Evolutionary conservation across 768 basidiomycete genomes (phyloP).

Genomic region (Boletales sp.): DNA sequence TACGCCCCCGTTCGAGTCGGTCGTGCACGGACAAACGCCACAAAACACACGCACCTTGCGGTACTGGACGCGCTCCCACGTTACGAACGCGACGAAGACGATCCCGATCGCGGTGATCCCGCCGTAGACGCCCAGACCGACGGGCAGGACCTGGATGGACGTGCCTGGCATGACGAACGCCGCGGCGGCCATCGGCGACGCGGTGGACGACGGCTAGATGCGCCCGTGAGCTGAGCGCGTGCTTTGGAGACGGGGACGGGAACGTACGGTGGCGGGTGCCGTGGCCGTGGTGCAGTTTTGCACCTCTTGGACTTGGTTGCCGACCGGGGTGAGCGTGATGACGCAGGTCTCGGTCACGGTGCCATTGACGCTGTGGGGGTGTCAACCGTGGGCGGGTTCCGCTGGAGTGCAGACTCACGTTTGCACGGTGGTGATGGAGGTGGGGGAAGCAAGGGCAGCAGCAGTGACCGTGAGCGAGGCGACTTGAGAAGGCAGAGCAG

Average conservation of each 20-base stretch:
- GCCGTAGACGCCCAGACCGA: constrained; percentile 80
- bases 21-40: too few species aligned
- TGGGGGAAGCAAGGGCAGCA: constrained; percentile 25
- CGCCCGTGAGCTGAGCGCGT: constrained; percentile 1
- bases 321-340: constrained; percentile 52
- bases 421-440: constrained; percentile 36
- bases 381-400: not conserved
- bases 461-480: constrained; percentile 17
- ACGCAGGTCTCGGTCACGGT: constrained; percentile 56
- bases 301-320: constrained; percentile 51
- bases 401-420: constrained; percentile 33
- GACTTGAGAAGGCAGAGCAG: constrained; percentile 29
- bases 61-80: constrained; percentile 83
- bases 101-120: constrained; percentile 83
- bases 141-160: constrained; percentile 69
- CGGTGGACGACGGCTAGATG: constrained; percentile 24
- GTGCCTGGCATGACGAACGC: constrained; percentile 70
- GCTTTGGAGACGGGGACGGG: constrained; percentile 10
- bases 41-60: constrained; percentile 58
- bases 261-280: constrained; percentile 13
- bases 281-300: constrained; percentile 46
- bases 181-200: constrained; percentile 27
- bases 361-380: constrained; percentile 42
- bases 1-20: constrained; percentile 8
- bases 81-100: constrained; percentile 78